Percentiles rank a stretch among this genome's conserved stretches.
These are phyloP conservation scores for Vinca minor DNA, from an alignment of 257 asterid species.

Conservation along the genomic window DNA sequence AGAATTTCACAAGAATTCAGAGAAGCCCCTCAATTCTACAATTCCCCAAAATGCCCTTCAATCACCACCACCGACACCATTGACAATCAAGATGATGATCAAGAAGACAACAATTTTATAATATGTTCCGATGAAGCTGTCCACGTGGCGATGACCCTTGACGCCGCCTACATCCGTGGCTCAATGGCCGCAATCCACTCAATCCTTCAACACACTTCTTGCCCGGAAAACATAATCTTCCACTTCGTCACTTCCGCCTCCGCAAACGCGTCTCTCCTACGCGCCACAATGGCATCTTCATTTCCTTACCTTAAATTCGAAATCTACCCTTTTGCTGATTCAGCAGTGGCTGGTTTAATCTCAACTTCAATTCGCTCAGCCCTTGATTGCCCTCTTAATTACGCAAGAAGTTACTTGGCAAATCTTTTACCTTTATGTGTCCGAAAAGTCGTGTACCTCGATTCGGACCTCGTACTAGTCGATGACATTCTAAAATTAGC, in stretches of 20 bases:
- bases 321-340: slow-evolving; percentile 49
- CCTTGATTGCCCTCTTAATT: slow-evolving; percentile 84
- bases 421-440: slow-evolving; percentile 66
- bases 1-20: slow-evolving; percentile 36
- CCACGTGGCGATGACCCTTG: slow-evolving; percentile 89
- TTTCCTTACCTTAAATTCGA: slow-evolving; percentile 67
- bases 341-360: slow-evolving; percentile 57
- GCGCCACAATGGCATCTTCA: slow-evolving; percentile 44
- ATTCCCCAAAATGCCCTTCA: slow-evolving; percentile 51
- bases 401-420: slow-evolving; percentile 84
- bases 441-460: slow-evolving; percentile 66
- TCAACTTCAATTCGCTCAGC: slow-evolving; percentile 96
- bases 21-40: slow-evolving; percentile 90
- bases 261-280: slow-evolving; percentile 35
- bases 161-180: slow-evolving; percentile 72
- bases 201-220: slow-evolving; percentile 72
- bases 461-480: slow-evolving; percentile 72
- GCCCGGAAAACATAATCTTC: slow-evolving; percentile 66
- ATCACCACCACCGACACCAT: slow-evolving; percentile 9
- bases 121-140: slow-evolving; percentile 25
- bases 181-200: slow-evolving; percentile 89
- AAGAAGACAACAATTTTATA: too few species aligned
- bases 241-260: slow-evolving; percentile 70
- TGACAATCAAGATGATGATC: too few species aligned
- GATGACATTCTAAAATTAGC: slow-evolving; percentile 76